These are phyloP conservation scores for Paulownia fortunei DNA, from an alignment of 257 asterid species.

Conservation along the genomic window DNA sequence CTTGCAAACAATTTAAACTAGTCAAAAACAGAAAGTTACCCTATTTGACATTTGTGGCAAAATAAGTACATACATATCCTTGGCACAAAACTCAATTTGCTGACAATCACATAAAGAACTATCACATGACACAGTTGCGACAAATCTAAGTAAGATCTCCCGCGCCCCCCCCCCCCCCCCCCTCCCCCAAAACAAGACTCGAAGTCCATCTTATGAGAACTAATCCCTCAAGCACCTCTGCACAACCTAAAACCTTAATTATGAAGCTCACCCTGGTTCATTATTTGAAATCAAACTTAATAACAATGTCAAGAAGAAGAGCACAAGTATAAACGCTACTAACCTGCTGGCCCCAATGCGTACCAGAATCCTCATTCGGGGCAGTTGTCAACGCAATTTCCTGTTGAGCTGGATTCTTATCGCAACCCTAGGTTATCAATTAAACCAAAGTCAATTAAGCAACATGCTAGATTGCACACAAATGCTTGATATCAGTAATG, in stretches of 20 bases:
- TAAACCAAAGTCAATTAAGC: constrained; percentile 15
- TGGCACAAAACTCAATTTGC: too few species aligned
- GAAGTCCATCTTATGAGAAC: background rate
- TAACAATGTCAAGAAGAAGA: background rate
- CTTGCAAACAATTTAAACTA: background rate
- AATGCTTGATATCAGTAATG: constrained; percentile 7
- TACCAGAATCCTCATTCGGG: constrained; percentile 67
- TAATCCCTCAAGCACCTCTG: background rate
- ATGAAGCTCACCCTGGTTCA: background rate
- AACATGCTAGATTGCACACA: background rate
- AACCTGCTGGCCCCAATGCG: constrained; percentile 99
- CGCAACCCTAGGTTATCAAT: constrained; percentile 62
- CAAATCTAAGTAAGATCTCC: too few species aligned
- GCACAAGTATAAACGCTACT: constrained; percentile 1
- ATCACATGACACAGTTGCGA: too few species aligned
- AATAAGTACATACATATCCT: too few species aligned
- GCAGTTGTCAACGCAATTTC: constrained; percentile 89
- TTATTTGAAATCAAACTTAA: background rate
- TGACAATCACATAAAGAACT: too few species aligned
- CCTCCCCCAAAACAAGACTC: background rate
- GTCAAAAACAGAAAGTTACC: too few species aligned
- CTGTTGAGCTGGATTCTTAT: constrained; percentile 66
- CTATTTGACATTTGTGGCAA: too few species aligned
- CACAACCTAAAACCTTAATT: background rate
- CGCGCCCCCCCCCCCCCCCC: background rate